Percentiles rank a stretch among this genome's conserved stretches.
phyloP scores from a whole-genome alignment of 1,284 basidiomycete genomes.

The Heterobasidion parviporum region DNA sequence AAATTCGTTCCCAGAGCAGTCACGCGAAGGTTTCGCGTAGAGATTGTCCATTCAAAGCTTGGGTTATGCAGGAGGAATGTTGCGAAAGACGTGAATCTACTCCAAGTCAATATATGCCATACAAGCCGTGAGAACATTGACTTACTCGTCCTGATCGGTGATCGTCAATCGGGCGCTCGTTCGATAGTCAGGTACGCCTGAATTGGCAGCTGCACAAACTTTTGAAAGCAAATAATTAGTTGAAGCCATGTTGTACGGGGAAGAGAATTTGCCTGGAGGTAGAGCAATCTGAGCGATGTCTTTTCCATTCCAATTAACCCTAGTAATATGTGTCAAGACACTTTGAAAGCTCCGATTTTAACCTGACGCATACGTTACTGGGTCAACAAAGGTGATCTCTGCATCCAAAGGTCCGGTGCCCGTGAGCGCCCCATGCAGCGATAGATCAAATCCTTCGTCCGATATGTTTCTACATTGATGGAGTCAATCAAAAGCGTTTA shows the following conservation, averaged over 20 bases:
- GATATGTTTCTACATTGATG: conserved; percentile 35
- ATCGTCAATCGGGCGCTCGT: conserved; percentile 47
- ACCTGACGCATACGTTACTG: conserved; percentile 29
- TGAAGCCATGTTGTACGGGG: background rate
- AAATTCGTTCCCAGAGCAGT: conserved; percentile 66
- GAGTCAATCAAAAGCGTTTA: background rate
- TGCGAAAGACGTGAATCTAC: conserved; percentile 63
- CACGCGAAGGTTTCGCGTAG: conserved; percentile 52
- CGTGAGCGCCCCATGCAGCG: conserved; percentile 50
- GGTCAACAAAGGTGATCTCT: conserved; percentile 51
- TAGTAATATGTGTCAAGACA: background rate
- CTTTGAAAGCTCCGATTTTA: too few species aligned
- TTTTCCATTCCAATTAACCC: conserved; percentile 39
- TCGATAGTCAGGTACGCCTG: conserved; percentile 58
- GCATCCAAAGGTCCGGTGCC: conserved; percentile 61
- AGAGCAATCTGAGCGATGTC: conserved; percentile 54
- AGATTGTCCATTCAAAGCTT: conserved; percentile 66
- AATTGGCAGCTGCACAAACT: conserved; percentile 67
- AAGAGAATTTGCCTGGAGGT: conserved; percentile 1
- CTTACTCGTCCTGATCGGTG: conserved; percentile 39
- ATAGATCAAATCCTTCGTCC: conserved; percentile 53
- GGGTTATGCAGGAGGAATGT: conserved; percentile 60
- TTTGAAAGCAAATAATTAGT: background rate
- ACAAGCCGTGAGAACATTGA: conserved; percentile 1
- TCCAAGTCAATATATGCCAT: background rate